Evolutionary conservation across 345 rosid genomes (phyloP).

Genomic region (Eucalyptus decipiens): DNA sequence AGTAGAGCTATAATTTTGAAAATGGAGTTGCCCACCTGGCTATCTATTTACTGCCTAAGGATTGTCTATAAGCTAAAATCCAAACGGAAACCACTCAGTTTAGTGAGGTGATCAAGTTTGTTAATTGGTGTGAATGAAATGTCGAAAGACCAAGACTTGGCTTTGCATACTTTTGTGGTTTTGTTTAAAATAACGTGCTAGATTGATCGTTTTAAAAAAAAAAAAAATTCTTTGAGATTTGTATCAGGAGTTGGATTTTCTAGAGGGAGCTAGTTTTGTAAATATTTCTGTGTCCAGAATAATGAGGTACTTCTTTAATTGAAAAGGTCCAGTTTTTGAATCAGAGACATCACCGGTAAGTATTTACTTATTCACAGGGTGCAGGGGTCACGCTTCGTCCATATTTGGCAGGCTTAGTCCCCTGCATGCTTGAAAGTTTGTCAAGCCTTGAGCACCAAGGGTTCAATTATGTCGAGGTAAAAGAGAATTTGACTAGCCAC

Average conservation of each 20-base stretch:
- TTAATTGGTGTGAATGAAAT: neutral
- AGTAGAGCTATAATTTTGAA: neutral
- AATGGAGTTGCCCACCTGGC: neutral
- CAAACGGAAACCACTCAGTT: fast-evolving
- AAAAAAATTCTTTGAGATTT: neutral
- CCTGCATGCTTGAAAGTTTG: slow-evolving; percentile 96
- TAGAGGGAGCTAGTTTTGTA: neutral
- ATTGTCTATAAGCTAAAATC: neutral
- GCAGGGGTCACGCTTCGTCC: slow-evolving; percentile 92
- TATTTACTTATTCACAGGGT: slow-evolving; percentile 32
- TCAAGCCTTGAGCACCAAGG: slow-evolving; percentile 97
- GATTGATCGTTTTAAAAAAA: too few species aligned
- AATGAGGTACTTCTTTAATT: neutral
- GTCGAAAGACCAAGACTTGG: neutral
- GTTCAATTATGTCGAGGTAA: slow-evolving; percentile 91
- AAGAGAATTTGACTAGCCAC: neutral
- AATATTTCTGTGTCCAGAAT: neutral
- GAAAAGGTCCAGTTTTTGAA: neutral
- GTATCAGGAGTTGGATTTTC: neutral
- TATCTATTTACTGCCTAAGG: neutral
- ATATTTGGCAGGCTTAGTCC: slow-evolving; percentile 68
- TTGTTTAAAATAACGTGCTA: neutral
- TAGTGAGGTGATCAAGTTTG: neutral
- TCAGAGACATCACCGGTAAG: neutral
- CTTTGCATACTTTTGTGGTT: neutral